Percentiles rank a stretch among this genome's conserved stretches.
phyloP scores from a whole-genome alignment of 2,329 filamentous ascomycete species.

The Pseudocercospora eumusae region DNA sequence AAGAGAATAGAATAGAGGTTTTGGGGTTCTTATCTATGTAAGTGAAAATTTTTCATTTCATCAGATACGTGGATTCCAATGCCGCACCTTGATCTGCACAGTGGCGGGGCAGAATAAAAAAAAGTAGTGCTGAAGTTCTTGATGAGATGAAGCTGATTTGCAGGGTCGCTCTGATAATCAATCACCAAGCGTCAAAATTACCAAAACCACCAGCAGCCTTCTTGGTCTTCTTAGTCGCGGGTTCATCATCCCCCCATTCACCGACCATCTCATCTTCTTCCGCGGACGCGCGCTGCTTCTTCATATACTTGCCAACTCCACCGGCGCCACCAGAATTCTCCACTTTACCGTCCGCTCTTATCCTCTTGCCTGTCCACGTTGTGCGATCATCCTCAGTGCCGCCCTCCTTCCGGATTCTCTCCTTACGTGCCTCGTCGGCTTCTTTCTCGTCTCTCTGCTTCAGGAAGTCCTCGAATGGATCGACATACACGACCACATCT shows the following conservation, averaged over 20 bases:
- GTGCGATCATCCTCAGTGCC: slow-evolving; percentile 83
- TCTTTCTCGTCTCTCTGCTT: slow-evolving; percentile 59
- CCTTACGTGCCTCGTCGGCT: slow-evolving; percentile 64
- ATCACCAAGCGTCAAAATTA: slow-evolving; percentile 91
- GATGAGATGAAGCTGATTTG: no score
- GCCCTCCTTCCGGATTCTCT: slow-evolving; percentile 63
- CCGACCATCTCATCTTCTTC: slow-evolving; percentile 62
- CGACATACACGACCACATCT: slow-evolving; percentile 82
- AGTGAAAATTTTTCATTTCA: no score
- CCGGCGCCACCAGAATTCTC: slow-evolving; percentile 46
- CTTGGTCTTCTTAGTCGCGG: slow-evolving; percentile 72
- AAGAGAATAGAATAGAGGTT: no score
- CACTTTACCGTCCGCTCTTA: slow-evolving; percentile 67
- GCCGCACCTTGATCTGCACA: no score
- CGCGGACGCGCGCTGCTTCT: slow-evolving; percentile 56
- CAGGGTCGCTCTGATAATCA: no score
- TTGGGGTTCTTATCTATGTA: no score
- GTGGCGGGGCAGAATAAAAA: no score
- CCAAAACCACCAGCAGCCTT: slow-evolving; percentile 71
- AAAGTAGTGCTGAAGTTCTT: no score
- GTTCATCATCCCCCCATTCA: slow-evolving; percentile 61
- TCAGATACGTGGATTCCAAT: no score
- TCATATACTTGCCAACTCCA: slow-evolving; percentile 81
- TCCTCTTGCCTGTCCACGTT: slow-evolving; percentile 94
- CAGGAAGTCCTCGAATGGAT: slow-evolving; percentile 93